Evolutionary conservation across 2,329 filamentous ascomycete species (phyloP), one percentile per base, ranked within the genome.

Genomic region (Xylariales sp.): DNA sequence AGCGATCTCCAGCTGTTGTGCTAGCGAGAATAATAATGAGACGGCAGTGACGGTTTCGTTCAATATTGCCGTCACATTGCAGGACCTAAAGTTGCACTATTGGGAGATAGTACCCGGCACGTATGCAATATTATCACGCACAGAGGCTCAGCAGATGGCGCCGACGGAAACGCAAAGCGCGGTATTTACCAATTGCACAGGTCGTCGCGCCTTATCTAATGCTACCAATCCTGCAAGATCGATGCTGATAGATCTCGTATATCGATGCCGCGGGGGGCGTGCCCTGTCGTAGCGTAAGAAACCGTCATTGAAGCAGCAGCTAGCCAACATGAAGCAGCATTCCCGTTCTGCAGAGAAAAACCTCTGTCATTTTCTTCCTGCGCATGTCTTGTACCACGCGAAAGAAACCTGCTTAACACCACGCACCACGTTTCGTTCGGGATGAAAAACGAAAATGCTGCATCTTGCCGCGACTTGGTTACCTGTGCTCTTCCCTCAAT

Each of bases 361-460:
- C 52, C 60, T 50, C 62, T 52, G 58, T 65, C 62, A 71, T 69
- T 71, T 66, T 69, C 58, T 71, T 64, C 55, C 66, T 56, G 68
- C 69, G 68, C 67, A 61, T 71, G 58, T 62, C 54, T 56, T 61
- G 63, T 73, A 60, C 65, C 48, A 59, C 64, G 43, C 55, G 54
- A 60, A 46, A 56, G 30, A 23, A 41, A 41, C 41, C 30, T 62
- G 45, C 32, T 45, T 53, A 41, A 43, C 28, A n/a, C 39, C 18
- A 34, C 34, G 23, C 32, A 52, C 5, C 46, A 41, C 14, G 45
- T 39, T 46, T 52, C 28, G 48, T 28, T 52, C 45, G 49, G 18
- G 18, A 66, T 54, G 53, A 48, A n/a, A 53, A 32, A 53, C 49
- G 53, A 48, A n/a, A 53, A 32, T 57, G 16, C 30, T 30, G 23